Evolutionary conservation across 176 grass and related monocot species (phyloP).

Genomic region (Thinopyrum elongatum): DNA sequence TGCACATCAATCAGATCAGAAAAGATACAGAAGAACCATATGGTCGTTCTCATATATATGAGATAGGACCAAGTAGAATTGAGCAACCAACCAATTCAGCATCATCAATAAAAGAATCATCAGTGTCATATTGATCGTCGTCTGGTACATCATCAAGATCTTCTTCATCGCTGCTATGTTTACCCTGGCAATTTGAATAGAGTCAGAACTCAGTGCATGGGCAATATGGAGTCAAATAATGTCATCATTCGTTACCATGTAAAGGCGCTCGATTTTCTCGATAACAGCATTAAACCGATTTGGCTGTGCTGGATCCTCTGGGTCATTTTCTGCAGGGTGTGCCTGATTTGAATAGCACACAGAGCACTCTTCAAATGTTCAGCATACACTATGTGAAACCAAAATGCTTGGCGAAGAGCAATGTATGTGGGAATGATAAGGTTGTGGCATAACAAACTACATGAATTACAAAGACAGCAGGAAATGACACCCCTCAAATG

Average conservation of each 20-base stretch:
- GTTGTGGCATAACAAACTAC: neutral
- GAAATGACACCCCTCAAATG: neutral
- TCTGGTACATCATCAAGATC: slow-evolving; percentile 82
- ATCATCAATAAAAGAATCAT: slow-evolving; percentile 99
- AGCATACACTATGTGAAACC: neutral
- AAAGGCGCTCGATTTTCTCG: slow-evolving; percentile 98
- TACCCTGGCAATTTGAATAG: slow-evolving; percentile 56
- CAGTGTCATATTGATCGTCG: slow-evolving; percentile 99
- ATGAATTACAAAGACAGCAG: neutral
- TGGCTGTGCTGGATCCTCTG: slow-evolving; percentile 58
- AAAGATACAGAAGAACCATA: slow-evolving; percentile 24
- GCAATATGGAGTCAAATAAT: neutral
- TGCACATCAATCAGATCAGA: neutral
- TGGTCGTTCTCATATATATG: neutral
- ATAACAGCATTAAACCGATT: slow-evolving; percentile 97
- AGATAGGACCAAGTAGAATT: neutral
- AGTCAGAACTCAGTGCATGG: slow-evolving; percentile 22
- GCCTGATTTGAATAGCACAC: slow-evolving; percentile 39
- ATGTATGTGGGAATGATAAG: neutral
- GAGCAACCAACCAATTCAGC: slow-evolving; percentile 79
- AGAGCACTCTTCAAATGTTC: neutral
- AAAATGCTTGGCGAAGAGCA: neutral
- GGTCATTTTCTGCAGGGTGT: slow-evolving; percentile 63
- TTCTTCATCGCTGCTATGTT: slow-evolving; percentile 98
- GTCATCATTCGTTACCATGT: slow-evolving; percentile 64